These are phyloP conservation scores for Cymbopogon flexuosus DNA, from an alignment of 202 grass and related monocot genomes.

Conservation along the genomic window DNA sequence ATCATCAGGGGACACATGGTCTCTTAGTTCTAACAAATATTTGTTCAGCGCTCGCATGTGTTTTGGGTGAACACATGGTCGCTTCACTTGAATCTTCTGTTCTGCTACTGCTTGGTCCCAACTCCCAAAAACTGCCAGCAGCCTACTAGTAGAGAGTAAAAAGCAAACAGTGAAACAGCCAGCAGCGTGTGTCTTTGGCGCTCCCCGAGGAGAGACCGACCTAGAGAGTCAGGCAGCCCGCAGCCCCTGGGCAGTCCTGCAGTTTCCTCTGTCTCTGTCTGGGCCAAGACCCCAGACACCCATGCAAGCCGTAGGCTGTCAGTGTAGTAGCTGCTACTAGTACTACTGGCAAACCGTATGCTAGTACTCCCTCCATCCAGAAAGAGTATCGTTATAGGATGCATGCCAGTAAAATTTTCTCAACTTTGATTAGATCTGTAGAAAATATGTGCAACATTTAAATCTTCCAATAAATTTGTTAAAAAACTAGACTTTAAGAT, in stretches of 20 bases:
- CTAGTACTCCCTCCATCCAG: neutral
- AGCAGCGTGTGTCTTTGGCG: slow-evolving; percentile 8
- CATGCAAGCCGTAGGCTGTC: neutral
- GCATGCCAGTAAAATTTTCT: no score
- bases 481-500: no score
- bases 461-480: no score
- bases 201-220: slow-evolving; percentile 1
- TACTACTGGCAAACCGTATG: slow-evolving; percentile 13
- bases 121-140: no score
- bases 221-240: neutral
- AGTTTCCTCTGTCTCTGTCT: neutral
- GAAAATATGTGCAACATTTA: no score
- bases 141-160: no score
- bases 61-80: neutral
- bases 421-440: no score
- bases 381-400: no score
- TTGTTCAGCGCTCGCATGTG: neutral
- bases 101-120: no score
- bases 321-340: neutral
- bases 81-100: no score
- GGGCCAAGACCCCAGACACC: no score
- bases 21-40: neutral
- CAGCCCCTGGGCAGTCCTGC: slow-evolving; percentile 7
- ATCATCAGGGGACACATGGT: neutral
- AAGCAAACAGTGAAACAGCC: neutral